Evolutionary conservation across 176 grass and related monocot species (phyloP).

Genomic region (Hordeum vulgare): DNA sequence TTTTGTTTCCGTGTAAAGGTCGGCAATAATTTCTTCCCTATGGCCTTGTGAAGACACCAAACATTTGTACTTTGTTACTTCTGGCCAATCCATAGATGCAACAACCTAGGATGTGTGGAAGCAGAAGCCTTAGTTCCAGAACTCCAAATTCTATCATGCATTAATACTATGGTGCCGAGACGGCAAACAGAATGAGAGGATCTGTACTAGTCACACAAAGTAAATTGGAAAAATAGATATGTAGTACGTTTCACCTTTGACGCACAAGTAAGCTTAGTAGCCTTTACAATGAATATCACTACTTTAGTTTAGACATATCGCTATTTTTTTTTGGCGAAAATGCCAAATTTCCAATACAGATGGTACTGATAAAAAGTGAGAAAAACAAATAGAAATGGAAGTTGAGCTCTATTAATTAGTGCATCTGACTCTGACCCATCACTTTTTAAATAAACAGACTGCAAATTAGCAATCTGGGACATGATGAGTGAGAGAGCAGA

Average conservation of each 20-base stretch:
- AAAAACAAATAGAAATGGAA: background rate
- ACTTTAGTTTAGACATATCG: background rate
- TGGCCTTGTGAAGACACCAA: conserved; percentile 66
- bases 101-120: conserved; percentile 45
- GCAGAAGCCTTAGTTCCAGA: background rate
- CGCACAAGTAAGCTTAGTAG: background rate
- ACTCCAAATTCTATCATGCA: background rate
- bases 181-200: background rate
- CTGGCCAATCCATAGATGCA: conserved; percentile 89
- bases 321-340: background rate
- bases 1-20: conserved; percentile 47
- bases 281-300: background rate
- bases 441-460: background rate
- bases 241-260: background rate
- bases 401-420: background rate
- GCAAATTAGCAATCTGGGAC: background rate
- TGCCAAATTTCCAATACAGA: background rate
- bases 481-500: background rate
- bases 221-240: background rate
- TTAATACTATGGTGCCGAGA: background rate
- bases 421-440: background rate
- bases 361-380: background rate
- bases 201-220: background rate
- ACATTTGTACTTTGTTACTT: conserved; percentile 71
- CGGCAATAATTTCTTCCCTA: conserved; percentile 62